phyloP scores from a whole-genome alignment of 345 rosid genomes.

The Aethionema arabicum region DNA sequence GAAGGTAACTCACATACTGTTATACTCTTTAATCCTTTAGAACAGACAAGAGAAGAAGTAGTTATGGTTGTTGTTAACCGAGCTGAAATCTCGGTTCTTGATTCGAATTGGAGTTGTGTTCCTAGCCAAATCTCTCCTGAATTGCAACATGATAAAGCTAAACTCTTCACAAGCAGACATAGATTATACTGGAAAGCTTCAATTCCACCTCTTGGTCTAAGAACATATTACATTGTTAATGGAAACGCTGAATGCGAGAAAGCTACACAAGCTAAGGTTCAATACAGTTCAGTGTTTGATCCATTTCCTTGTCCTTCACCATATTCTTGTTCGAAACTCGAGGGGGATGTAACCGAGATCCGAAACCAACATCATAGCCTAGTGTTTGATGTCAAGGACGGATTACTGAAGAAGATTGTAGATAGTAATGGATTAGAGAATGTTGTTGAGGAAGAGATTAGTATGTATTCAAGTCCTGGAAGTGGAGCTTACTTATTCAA shows the following conservation, averaged over 20 bases:
- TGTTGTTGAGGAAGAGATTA: slow-evolving; percentile 69
- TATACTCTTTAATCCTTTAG: slow-evolving; percentile 77
- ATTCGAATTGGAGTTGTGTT: slow-evolving; percentile 87
- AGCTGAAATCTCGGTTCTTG: slow-evolving; percentile 75
- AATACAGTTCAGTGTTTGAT: slow-evolving; percentile 46
- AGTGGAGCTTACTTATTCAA: slow-evolving; percentile 94
- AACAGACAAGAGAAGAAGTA: slow-evolving; percentile 83
- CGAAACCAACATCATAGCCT: slow-evolving; percentile 68
- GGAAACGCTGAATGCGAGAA: slow-evolving; percentile 82
- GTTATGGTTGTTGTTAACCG: slow-evolving; percentile 69
- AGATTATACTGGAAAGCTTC: slow-evolving; percentile 90
- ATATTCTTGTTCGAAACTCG: slow-evolving; percentile 71
- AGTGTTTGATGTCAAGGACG: slow-evolving; percentile 59
- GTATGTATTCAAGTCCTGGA: slow-evolving; percentile 65
- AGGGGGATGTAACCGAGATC: slow-evolving; percentile 56
- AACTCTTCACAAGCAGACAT: slow-evolving; percentile 76
- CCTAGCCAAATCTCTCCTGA: slow-evolving; percentile 94
- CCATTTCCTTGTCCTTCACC: slow-evolving; percentile 70
- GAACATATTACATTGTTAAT: slow-evolving; percentile 76
- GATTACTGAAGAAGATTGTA: slow-evolving; percentile 64
- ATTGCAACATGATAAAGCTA: slow-evolving; percentile 68
- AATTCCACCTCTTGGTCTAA: slow-evolving; percentile 85
- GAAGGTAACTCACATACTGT: slow-evolving; percentile 81
- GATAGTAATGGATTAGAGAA: slow-evolving; percentile 47
- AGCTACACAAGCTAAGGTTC: slow-evolving; percentile 65